phyloP scores from a whole-genome alignment of 371 early-diverging fungal genomes.

The Smittium mucronatum region DNA sequence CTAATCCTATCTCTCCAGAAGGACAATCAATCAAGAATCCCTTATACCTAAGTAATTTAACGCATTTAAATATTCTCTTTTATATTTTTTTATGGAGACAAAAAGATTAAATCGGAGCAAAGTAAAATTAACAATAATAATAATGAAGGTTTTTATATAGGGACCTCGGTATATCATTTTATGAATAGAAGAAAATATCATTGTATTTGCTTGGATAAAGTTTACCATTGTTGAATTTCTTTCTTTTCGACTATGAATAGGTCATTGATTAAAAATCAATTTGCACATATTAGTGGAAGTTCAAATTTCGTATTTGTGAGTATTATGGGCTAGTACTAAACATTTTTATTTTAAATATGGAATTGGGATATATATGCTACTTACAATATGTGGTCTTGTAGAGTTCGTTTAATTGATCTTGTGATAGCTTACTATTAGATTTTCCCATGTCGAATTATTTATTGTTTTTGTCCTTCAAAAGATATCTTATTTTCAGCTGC shows the following conservation, averaged over 20 bases:
- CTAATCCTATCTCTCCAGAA: constrained; percentile 63
- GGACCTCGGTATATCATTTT: no score
- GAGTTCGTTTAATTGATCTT: constrained; percentile 68
- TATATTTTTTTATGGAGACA: background rate
- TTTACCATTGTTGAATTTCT: constrained; percentile 87
- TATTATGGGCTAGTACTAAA: background rate
- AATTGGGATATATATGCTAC: constrained; percentile 16
- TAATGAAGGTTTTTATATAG: background rate
- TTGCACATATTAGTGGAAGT: background rate
- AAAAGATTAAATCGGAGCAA: background rate
- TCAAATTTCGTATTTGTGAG: background rate
- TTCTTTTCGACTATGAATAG: constrained; percentile 71
- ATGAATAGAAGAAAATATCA: background rate
- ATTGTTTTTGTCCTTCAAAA: constrained; percentile 3
- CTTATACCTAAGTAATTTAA: constrained; percentile 84
- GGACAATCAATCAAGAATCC: constrained; percentile 90
- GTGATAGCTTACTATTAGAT: constrained; percentile 65
- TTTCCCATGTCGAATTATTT: constrained; percentile 51
- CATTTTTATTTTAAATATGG: background rate
- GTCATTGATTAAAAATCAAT: no score
- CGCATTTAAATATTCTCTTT: background rate
- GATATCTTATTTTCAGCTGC: no score
- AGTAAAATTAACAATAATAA: background rate
- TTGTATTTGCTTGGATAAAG: background rate
- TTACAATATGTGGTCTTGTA: constrained; percentile 71